phyloP scores from a whole-genome alignment of 768 basidiomycete species.

The Mycena haematopus region DNA sequence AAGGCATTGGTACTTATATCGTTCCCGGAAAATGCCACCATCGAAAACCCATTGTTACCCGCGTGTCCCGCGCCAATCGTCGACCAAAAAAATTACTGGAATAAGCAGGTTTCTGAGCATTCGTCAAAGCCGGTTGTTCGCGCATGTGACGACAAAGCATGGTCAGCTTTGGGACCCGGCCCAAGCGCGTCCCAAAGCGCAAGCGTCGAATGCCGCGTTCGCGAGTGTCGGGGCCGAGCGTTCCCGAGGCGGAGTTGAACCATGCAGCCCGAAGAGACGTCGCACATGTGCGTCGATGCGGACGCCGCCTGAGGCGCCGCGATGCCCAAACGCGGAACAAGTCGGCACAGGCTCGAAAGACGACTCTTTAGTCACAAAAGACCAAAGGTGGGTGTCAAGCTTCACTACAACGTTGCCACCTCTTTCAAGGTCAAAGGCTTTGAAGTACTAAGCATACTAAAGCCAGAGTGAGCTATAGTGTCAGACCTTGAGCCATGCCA shows the following conservation, averaged over 20 bases:
- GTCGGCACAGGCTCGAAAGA: no score
- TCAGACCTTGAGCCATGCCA: no score
- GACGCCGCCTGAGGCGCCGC: no score
- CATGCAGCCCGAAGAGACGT: neutral
- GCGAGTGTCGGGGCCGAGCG: neutral
- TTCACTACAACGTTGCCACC: no score
- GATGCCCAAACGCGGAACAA: no score
- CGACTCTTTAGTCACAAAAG: no score
- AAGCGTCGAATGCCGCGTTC: neutral
- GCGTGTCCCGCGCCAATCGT: slow-evolving; percentile 12
- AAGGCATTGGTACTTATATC: slow-evolving; percentile 8
- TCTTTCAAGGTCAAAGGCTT: no score
- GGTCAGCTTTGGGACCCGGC: neutral
- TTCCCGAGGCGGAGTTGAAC: neutral
- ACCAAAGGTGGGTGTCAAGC: no score
- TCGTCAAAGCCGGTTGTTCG: slow-evolving; percentile 7
- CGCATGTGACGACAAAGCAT: neutral
- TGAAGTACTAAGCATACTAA: no score
- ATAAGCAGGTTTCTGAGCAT: slow-evolving; percentile 16
- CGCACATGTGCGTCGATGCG: no score
- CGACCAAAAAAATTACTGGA: neutral
- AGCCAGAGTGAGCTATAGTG: no score
- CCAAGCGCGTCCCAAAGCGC: neutral
- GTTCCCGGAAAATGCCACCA: neutral
- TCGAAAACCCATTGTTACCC: slow-evolving; percentile 19